Evolutionary conservation across 2,329 filamentous ascomycete species (phyloP).

Genomic region (Rutstroemia sp.): DNA sequence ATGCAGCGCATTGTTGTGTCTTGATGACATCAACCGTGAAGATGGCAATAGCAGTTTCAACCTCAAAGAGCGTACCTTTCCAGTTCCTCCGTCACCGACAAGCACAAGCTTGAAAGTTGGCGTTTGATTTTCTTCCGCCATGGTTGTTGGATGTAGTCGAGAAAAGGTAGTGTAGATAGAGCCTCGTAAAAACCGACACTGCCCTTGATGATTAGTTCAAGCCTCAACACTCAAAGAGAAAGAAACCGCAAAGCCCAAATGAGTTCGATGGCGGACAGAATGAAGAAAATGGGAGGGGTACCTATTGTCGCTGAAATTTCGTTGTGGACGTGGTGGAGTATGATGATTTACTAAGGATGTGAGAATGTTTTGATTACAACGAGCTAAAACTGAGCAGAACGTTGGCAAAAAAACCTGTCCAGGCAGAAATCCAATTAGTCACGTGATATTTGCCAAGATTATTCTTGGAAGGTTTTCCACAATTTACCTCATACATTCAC

Average conservation of each 20-base stretch:
- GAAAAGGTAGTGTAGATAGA: conserved; percentile 24
- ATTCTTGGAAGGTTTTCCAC: too few species aligned
- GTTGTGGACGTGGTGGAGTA: conserved; percentile 28
- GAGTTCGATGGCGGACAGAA: neutral
- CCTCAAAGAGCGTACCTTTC: conserved; percentile 65
- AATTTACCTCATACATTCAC: too few species aligned
- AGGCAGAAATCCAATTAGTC: neutral
- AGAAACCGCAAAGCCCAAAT: neutral
- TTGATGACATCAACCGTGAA: conserved; percentile 9
- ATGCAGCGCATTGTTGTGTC: conserved; percentile 16
- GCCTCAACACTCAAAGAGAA: neutral
- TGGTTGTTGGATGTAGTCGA: conserved; percentile 35
- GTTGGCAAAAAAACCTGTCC: conserved; percentile 7
- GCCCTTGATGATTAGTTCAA: conserved; percentile 1
- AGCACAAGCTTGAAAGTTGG: conserved; percentile 99
- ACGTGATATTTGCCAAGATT: neutral
- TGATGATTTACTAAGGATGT: conserved; percentile 22
- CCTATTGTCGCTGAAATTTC: conserved; percentile 22
- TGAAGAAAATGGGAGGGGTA: conserved; percentile 13
- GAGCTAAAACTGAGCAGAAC: conserved; percentile 13
- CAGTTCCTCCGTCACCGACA: conserved; percentile 97
- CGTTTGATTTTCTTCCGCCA: conserved; percentile 52
- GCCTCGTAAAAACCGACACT: conserved; percentile 5
- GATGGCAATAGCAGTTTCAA: neutral
- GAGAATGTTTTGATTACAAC: conserved; percentile 28